These are phyloP conservation scores for Dalbergia oliveri DNA, from an alignment of 306 rosid species.

Conservation along the genomic window DNA sequence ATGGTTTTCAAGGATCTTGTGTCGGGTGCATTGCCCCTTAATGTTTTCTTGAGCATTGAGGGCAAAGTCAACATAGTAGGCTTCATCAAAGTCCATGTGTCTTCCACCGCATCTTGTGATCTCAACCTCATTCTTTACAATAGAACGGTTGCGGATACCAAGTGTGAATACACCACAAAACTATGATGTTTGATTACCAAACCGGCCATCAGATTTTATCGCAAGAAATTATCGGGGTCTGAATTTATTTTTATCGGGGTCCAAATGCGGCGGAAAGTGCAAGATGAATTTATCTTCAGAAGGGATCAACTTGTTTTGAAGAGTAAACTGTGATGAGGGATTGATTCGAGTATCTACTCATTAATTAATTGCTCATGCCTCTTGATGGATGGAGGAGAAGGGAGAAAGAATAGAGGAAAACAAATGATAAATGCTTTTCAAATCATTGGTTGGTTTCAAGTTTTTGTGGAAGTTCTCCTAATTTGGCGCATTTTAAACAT, in stretches of 20 bases:
- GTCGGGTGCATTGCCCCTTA: constrained; percentile 59
- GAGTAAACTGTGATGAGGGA: too few species aligned
- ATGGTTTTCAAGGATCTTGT: constrained; percentile 46
- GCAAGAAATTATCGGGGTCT: too few species aligned
- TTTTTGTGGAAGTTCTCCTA: background rate
- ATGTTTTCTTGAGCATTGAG: constrained; percentile 40
- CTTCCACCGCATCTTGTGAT: constrained; percentile 63
- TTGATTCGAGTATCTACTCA: too few species aligned
- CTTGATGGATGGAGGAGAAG: background rate
- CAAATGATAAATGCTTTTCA: background rate
- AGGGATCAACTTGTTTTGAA: too few species aligned
- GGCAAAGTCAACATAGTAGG: constrained; percentile 61
- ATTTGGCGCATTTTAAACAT: constrained; percentile 18
- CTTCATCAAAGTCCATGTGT: constrained; percentile 52
- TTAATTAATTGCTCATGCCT: too few species aligned
- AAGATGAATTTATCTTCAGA: too few species aligned
- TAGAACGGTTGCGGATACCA: constrained; percentile 29
- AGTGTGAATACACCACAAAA: constrained; percentile 55
- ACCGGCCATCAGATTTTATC: too few species aligned
- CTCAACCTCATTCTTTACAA: constrained; percentile 42
- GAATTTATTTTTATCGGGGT: too few species aligned
- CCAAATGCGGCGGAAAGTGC: too few species aligned
- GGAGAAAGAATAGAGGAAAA: background rate
- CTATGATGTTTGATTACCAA: background rate
- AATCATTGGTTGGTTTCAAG: background rate